Base-by-base conservation (phyloP, 257 asterid genomes). In the Solanum arcanum region DNA sequence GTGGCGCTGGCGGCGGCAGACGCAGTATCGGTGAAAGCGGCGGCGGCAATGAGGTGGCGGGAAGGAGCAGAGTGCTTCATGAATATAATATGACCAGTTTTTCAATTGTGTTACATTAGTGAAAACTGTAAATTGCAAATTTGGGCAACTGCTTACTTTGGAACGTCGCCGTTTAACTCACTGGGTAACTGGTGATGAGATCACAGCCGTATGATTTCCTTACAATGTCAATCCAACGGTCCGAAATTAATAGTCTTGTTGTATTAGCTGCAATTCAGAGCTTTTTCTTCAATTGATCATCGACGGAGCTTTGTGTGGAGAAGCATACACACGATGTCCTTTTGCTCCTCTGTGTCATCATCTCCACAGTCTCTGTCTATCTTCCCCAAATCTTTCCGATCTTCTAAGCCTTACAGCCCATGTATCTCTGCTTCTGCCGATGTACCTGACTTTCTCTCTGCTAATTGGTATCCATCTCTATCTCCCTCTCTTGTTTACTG, bases 401-500 rank as follows among this genome's bases (percentile, higher is more conserved):
- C 84, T 64, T 86, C 88, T 82, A 95, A 88, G 82, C 90, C 83
- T 23, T 20, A 52, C 56, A 42, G 60, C 7, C 20, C 94, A 27
- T 93, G 95, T 8, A 84, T 91, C 83, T 89, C 93, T 90, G 96
- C 98, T 84, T 96, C 98, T 18, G 90, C 98, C 77, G 97, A 94
- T 49, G 94, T 95, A 33, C 99, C 98, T 5, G 99, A 96, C 77
- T 96, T 88, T 90, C 94, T 95, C 90, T 93, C 98, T 86, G 91
- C 95, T 47, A 95, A 96, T 83, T 96, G 98, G 99, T 96, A 92
- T 9, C 25, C 86, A 83, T 70, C 44, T 42, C 21, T 49, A 27
- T 68, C 86, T 41, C 87, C 76, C 49, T 74, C 37, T 47, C 76
- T 75, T 52, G 59, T 3, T 84, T 15, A 37, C n/a, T 6, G n/a